These are phyloP conservation scores for Volvox carteri DNA, from an alignment of 163 green algal genomes.

Conservation along the genomic window DNA sequence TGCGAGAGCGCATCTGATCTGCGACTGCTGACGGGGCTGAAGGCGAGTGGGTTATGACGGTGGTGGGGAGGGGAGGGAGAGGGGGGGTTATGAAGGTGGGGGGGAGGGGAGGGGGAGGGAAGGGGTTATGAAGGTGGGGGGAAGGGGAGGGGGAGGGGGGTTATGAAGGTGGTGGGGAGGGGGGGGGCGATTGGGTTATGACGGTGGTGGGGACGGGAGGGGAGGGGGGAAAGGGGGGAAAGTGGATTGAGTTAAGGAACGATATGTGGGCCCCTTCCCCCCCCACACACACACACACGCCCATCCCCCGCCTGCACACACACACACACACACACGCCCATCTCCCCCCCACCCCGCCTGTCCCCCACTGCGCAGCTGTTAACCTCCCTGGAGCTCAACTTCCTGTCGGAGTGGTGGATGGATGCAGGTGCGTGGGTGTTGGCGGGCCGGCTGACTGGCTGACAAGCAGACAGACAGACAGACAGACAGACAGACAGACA, in stretches of 20 bases:
- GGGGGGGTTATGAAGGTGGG: background rate
- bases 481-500: no score
- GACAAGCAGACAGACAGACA: no score
- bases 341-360: no score
- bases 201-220: background rate
- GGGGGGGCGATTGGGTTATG: background rate
- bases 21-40: background rate
- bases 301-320: no score
- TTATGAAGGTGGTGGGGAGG: no score
- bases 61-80: background rate
- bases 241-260: no score
- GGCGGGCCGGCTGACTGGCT: no score
- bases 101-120: background rate
- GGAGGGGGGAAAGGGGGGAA: background rate
- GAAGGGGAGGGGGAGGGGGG: background rate
- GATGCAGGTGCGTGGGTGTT: conserved; percentile 20
- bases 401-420: conserved; percentile 44
- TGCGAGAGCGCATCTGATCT: background rate
- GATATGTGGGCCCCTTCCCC: no score
- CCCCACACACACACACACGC: no score
- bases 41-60: background rate
- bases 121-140: background rate
- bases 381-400: conserved; percentile 23
- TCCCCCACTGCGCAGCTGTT: conserved; percentile 9
- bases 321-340: no score